phyloP scores from a whole-genome alignment of 2,329 filamentous ascomycete genomes.

The Dactylellina drechsleri region DNA sequence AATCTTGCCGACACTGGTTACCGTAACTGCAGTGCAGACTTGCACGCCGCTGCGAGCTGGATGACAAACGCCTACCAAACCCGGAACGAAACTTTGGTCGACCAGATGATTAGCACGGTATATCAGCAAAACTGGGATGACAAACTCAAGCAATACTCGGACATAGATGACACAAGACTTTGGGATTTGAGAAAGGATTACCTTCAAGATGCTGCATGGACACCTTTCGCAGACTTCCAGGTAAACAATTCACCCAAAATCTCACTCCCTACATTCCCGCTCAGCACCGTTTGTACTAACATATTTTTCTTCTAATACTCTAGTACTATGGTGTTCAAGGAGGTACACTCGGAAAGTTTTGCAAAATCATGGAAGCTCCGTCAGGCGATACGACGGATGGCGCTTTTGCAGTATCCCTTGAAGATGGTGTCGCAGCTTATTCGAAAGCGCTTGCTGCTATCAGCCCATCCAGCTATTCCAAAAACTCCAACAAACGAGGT shows the following conservation, averaged over 20 bases:
- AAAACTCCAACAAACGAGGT: background rate
- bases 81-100: conserved; percentile 60
- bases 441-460: conserved; percentile 44
- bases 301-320: background rate
- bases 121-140: conserved; percentile 40
- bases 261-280: conserved; percentile 24
- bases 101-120: conserved; percentile 60
- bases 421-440: conserved; percentile 32
- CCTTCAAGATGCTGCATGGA: conserved; percentile 51
- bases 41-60: conserved; percentile 50
- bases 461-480: conserved; percentile 40
- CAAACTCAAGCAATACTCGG: conserved; percentile 6
- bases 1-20: conserved; percentile 29
- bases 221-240: conserved; percentile 60
- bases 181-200: conserved; percentile 47
- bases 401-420: conserved; percentile 27
- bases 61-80: conserved; percentile 54
- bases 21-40: conserved; percentile 55
- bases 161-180: conserved; percentile 5
- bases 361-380: conserved; percentile 61
- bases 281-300: conserved; percentile 42
- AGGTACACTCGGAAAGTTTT: conserved; percentile 61
- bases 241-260: conserved; percentile 28
- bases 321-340: conserved; percentile 62
- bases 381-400: conserved; percentile 56